Evolutionary conservation across 75 land plant species (phyloP), one percentile per base, ranked within the genome.

Genomic region (Cryptomeria japonica): DNA sequence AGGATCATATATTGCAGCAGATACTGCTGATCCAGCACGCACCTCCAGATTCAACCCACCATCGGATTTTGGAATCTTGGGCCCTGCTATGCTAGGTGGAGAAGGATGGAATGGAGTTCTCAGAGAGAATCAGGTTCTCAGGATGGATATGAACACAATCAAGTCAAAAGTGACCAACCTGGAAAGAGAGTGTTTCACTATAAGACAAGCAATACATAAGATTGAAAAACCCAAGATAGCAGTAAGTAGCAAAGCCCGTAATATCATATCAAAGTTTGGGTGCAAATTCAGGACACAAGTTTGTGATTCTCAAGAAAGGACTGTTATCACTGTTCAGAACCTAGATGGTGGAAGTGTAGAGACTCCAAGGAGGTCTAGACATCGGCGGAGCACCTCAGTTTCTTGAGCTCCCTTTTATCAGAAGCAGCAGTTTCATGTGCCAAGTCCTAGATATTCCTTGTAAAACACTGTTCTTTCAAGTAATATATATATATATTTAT

Each of bases 101-200:
- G 86, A 79, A 46, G 84, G 58, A 11, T 94, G 99, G 99, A 90
- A 88, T 84, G 85, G 87, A 76, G 92, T 94, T 37, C 80, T 91
- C 34, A 90, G 93, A 87, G 97, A 95, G 88, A 96, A 95, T 92
- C 97, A 96, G 87, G 93, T 91, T 87, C 91, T 96, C 88, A 91
- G 92, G 87, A 86, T 96, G 86, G 97, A 95, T 87, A 96, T 96
- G 98, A 95, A 96, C 80, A 93, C 91, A 84, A 93, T 96, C 93
- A 89, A 92, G 90, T 84, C 89, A 47, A 88, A 96, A 44, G 98
- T 96, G 88, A 89, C 89, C 34, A 91, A 93, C 89, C 92, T 96
- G 86, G 98, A 96, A 88, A 84, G 92, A 31, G 95, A 96, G 83
- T 96, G 98, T 88, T 89, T 95, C 13, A 90, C 88, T 6, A 96